Evolutionary conservation across 176 grass and related monocot species (phyloP), one percentile per base, ranked within the genome.

Genomic region (Zoysia pacifica): DNA sequence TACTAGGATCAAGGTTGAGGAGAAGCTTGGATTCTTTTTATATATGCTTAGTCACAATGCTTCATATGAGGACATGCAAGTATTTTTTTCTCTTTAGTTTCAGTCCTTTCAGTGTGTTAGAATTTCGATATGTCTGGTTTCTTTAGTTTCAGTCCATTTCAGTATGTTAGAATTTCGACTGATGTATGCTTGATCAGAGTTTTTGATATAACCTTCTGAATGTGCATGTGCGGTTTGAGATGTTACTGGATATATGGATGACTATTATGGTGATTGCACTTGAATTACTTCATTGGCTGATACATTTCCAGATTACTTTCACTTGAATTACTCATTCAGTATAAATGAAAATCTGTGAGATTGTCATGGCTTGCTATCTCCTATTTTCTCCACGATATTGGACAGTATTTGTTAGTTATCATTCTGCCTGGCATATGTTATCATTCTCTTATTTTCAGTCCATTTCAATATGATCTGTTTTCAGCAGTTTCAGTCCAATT

Each of bases 341-440:
- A n/a, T 10, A 48, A n/a, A 53, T 20, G 39, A 76, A 84, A 73
- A 84, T 63, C 3, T 84, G 6, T 38, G 0, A 54, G 65, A 66
- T 44, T 78, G 55, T 9, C 38, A 78, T 35, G 3, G 3, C 36
- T 63, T 61, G 9, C 47, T n/a, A 49, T 71, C 3, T 52, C 18
- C 5, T 19, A 14, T 39, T 42, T 48, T 47, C n/a, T 3, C 62
- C 44, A 38, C 10, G 13, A 40, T 70, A 76, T 62, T 82, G 37
- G 11, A 16, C 1, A 41, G 52, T 8, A 20, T 39, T 55, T 68
- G 18, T 16, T 48, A 40, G 45, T 53, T 69, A n/a, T n/a, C 43
- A 64, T 9, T 67, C 4, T 68, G 10, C 4, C 28, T 80, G 28
- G 28, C 28, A 28, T 28, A 28, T 28, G 28, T 28, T 28, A 28